These are phyloP conservation scores for Parathielavia hyrcaniae DNA, from an alignment of 495 filamentous ascomycete species.

Conservation along the genomic window DNA sequence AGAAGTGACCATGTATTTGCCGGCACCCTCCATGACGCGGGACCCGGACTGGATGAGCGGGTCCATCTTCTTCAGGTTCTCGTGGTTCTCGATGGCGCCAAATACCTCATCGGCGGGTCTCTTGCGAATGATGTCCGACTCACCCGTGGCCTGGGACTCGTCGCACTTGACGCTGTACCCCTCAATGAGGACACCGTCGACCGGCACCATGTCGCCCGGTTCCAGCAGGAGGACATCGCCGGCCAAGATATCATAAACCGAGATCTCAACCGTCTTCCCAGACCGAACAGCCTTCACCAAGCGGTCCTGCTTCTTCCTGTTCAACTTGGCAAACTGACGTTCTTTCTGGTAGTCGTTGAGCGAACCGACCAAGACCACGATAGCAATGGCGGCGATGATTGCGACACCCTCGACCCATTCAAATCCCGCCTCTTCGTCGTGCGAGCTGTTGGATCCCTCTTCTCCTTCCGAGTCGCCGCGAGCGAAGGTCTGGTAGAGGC, in stretches of 20 bases:
- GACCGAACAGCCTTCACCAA: constrained; percentile 71
- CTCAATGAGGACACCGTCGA: constrained; percentile 66
- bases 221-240: constrained; percentile 70
- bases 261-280: constrained; percentile 64
- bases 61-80: constrained; percentile 75
- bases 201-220: constrained; percentile 68
- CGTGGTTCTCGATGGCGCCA: constrained; percentile 66
- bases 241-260: constrained; percentile 63
- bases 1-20: constrained; percentile 78
- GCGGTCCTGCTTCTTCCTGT: constrained; percentile 74
- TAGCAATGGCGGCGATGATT: constrained; percentile 68
- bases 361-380: constrained; percentile 69
- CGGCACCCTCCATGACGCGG: constrained; percentile 87
- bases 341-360: constrained; percentile 77
- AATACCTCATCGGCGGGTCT: constrained; percentile 69
- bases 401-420: constrained; percentile 80
- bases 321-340: constrained; percentile 71
- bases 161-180: constrained; percentile 74
- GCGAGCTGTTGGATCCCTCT: too few species aligned
- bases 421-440: constrained; percentile 42
- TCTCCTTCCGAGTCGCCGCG: constrained; percentile 12
- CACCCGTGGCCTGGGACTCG: constrained; percentile 77
- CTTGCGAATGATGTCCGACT: constrained; percentile 76
- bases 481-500: constrained; percentile 60
- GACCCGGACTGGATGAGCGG: constrained; percentile 91